Evolutionary conservation across 192 early-diverging fungal genomes (phyloP).

Genomic region (Allomyces javanicus): DNA sequence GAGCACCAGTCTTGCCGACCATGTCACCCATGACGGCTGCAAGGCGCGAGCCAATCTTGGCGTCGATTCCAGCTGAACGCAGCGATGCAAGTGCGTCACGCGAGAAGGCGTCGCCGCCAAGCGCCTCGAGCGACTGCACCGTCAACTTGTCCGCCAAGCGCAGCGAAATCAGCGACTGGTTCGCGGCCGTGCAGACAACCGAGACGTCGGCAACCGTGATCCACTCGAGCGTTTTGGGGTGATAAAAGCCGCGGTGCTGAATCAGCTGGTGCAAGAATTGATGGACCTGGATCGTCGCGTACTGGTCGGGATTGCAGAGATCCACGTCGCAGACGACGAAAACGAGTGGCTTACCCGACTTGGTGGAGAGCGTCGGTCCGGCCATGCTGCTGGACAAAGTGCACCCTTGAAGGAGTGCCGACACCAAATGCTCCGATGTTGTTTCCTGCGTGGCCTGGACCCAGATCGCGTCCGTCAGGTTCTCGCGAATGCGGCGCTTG

Average conservation of each 20-base stretch:
- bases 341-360: constrained; percentile 78
- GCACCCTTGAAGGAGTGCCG: constrained; percentile 93
- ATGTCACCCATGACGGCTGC: no score
- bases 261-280: constrained; percentile 88
- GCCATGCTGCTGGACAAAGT: constrained; percentile 87
- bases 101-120: no score
- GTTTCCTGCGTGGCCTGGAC: constrained; percentile 98
- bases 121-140: no score
- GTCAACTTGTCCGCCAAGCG: no score
- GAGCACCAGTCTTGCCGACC: no score
- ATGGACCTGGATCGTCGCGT: constrained; percentile 95
- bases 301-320: constrained; percentile 82
- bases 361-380: constrained; percentile 69
- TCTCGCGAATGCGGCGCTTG: constrained; percentile 86
- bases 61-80: no score
- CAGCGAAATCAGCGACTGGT: no score
- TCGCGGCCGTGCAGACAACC: constrained; percentile 91
- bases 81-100: no score
- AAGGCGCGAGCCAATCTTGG: no score
- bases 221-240: constrained; percentile 73
- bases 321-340: constrained; percentile 99
- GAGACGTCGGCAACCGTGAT: constrained; percentile 86
- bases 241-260: constrained; percentile 91
- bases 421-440: constrained; percentile 78
- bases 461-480: constrained; percentile 85